phyloP scores from a whole-genome alignment of 768 basidiomycete species.

The Lactarius deliciosus region DNA sequence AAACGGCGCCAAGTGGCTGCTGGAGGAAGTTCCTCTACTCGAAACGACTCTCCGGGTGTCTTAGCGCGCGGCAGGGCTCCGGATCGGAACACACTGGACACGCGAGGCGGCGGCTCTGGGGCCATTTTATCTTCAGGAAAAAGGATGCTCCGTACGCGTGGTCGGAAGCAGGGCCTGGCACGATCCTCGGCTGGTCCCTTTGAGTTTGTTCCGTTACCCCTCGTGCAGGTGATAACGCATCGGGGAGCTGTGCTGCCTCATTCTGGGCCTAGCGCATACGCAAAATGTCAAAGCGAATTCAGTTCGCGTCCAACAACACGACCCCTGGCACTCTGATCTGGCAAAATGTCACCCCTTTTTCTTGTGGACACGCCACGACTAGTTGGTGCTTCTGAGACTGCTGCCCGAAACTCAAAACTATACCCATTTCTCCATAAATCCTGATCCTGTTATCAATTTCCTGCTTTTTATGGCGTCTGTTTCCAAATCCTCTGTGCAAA shows the following conservation, averaged over 20 bases:
- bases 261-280: neutral
- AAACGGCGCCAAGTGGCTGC: slow-evolving; percentile 2
- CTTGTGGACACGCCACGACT: neutral
- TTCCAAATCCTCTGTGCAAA: neutral
- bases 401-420: slow-evolving; percentile 9
- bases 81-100: slow-evolving; percentile 9
- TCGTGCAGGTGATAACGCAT: slow-evolving; percentile 15
- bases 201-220: slow-evolving; percentile 15
- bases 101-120: neutral
- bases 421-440: neutral
- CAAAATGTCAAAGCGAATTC: neutral
- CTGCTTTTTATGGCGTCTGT: neutral
- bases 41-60: neutral
- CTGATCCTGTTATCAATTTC: slow-evolving; percentile 1
- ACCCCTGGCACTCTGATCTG: neutral
- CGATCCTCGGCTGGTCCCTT: slow-evolving; percentile 13
- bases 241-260: neutral
- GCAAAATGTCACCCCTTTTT: slow-evolving; percentile 3
- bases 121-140: neutral
- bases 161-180: neutral
- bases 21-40: neutral
- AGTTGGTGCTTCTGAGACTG: neutral
- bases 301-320: neutral
- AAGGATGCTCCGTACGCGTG: slow-evolving; percentile 8
- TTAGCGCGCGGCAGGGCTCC: neutral